Percentiles rank a stretch among this genome's conserved stretches.
These are phyloP conservation scores for Aspergillus piperis DNA, from an alignment of 2,329 filamentous ascomycete genomes.

Conservation along the genomic window DNA sequence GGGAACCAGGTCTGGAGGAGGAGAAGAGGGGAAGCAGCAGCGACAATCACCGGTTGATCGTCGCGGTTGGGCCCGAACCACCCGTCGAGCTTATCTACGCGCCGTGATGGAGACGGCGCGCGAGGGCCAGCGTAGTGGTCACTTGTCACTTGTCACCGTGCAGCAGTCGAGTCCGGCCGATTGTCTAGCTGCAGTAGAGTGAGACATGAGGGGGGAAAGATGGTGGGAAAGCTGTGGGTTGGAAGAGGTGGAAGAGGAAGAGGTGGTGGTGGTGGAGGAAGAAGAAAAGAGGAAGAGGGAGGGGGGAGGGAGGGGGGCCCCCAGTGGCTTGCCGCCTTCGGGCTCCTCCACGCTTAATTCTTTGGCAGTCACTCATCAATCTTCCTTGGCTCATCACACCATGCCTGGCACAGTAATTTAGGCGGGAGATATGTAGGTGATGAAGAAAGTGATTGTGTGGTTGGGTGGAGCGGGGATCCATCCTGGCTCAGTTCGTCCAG, in stretches of 20 bases:
- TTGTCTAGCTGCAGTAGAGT: not conserved
- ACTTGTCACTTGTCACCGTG: constrained; percentile 5
- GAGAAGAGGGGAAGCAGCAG: constrained; percentile 12
- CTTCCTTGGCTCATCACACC: not conserved
- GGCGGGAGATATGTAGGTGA: not conserved
- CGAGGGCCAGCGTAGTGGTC: not conserved
- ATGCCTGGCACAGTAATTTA: not conserved
- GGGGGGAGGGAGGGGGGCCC: not conserved
- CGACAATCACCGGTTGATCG: constrained; percentile 27
- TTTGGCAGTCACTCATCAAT: not conserved
- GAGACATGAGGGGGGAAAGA: not conserved
- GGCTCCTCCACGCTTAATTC: not conserved
- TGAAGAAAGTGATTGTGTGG: not conserved
- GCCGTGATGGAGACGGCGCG: constrained; percentile 19
- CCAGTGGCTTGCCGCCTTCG: not conserved
- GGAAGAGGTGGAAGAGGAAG: not conserved
- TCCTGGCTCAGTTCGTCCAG: not conserved
- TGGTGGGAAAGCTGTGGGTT: not conserved
- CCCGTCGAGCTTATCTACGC: constrained; percentile 26
- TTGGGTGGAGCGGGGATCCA: not conserved
- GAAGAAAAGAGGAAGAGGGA: not conserved
- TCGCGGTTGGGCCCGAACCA: constrained; percentile 24
- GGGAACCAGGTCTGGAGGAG: not conserved
- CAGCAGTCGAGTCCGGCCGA: constrained; percentile 4
- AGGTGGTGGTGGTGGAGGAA: not conserved